Base-by-base conservation (phyloP, 768 basidiomycete genomes). In the Serendipita vermifera region DNA sequence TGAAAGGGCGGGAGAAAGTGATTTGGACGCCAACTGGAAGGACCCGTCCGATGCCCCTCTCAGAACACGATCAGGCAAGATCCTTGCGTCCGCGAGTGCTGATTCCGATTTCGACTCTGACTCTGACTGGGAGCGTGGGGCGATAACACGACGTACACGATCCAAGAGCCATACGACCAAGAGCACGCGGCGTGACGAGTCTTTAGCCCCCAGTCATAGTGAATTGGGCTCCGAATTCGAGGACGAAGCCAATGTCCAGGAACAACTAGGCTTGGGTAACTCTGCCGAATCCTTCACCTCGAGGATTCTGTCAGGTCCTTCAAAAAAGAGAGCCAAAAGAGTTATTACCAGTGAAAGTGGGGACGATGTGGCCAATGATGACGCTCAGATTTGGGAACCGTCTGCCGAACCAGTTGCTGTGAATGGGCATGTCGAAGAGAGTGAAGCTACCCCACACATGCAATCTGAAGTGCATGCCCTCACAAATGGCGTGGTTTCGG, bases 91-190 rank as follows among this genome's bases (percentile, higher is more conserved):
- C n/a, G n/a, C n/a, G n/a, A n/a, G 15, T 27, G 29, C 3, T n/a
- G 22, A 15, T n/a, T n/a, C n/a, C n/a, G 46, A 51, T n/a, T 15
- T 51, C 27, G 9, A 51, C 7, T 51, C 46, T 24, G 46, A 51
- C n/a, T 51, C 46, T 7, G 46, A 27, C 24, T 29, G 29, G 22
- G 46, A 27, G 7, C 9, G 27, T 22, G 24, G 46, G n/a, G 22
- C 24, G n/a, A 9, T 31, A 15, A 4, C 24, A 4, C 46, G n/a
- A 11, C 46, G 46, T 7, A 51, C 46, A n/a, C 17, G 46, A 15
- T 51, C 46, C n/a, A 22, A 51, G 17, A 51, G 46, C 29, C 46
- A 51, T n/a, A 51, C 46, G n/a, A 51, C 46, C 7, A n/a, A 31
- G 29, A 51, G 46, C 46, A 51, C 24, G 26, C 46, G 46, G 5